These are phyloP conservation scores for Irpex sp. DNA, from an alignment of 1,284 basidiomycete genomes.

Conservation along the genomic window DNA sequence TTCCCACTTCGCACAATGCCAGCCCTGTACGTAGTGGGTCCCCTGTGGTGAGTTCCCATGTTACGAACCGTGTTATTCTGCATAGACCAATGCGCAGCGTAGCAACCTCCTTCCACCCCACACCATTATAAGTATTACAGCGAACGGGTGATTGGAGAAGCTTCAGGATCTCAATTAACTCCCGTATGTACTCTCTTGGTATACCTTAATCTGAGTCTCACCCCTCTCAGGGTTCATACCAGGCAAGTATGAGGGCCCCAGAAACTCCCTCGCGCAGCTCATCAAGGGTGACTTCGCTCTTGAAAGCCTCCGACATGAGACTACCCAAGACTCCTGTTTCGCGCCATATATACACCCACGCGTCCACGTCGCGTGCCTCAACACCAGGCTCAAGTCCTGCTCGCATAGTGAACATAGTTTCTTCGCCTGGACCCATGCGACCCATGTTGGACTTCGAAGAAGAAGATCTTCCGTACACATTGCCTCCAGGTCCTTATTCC, in stretches of 20 bases:
- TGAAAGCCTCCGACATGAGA: conserved; percentile 15
- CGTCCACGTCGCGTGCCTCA: conserved; percentile 39
- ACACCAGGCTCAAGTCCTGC: conserved; percentile 49
- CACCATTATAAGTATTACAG: conserved; percentile 31
- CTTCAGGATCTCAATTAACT: conserved; percentile 19
- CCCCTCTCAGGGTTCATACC: conserved; percentile 13
- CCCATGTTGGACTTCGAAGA: conserved; percentile 56
- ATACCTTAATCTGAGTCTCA: neutral
- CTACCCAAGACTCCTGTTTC: conserved; percentile 20
- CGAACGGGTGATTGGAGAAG: conserved; percentile 27
- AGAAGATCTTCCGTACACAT: conserved; percentile 63
- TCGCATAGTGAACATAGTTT: conserved; percentile 64
- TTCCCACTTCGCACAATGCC: conserved; percentile 25
- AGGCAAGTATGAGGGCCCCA: conserved; percentile 1
- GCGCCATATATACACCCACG: conserved; percentile 23
- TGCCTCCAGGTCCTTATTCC: conserved; percentile 83
- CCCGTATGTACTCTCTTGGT: conserved; percentile 13
- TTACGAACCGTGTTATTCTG: neutral
- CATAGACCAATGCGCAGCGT: neutral
- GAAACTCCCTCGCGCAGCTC: conserved; percentile 19
- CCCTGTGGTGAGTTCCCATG: conserved; percentile 30
- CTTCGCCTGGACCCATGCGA: conserved; percentile 73
- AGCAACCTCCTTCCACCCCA: conserved; percentile 25
- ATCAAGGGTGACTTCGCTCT: conserved; percentile 6
- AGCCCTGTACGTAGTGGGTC: conserved; percentile 22